Conservation (phyloP, 2,329 filamentous ascomycete species). For the Cryphonectria japonica region DNA sequence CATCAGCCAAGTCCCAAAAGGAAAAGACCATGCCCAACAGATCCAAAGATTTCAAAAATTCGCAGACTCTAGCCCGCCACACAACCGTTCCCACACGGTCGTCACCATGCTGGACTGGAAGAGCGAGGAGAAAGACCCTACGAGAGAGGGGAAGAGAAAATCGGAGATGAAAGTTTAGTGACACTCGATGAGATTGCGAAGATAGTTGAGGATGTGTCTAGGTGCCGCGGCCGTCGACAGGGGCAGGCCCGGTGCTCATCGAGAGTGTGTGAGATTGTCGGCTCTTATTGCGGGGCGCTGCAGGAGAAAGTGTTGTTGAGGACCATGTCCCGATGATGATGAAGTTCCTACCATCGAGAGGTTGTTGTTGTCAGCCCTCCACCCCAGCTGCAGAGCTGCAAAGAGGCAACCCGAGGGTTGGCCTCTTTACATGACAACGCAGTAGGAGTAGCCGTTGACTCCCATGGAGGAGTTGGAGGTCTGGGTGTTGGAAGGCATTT, state of each 20-base stretch:
- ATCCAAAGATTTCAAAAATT: constrained; percentile 4
- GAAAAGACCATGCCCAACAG: constrained; percentile 18
- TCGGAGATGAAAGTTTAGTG: background rate
- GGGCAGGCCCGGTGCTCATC: constrained; percentile 9
- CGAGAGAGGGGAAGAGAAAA: background rate
- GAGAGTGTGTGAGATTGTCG: background rate
- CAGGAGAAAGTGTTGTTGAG: background rate
- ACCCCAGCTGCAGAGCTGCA: constrained; percentile 15
- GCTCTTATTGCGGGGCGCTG: constrained; percentile 4
- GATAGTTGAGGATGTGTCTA: too few species aligned
- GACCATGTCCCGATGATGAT: background rate
- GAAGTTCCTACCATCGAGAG: constrained; percentile 6
- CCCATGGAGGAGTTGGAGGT: constrained; percentile 36
- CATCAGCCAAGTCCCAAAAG: constrained; percentile 12
- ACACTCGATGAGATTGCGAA: background rate
- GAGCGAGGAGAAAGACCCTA: background rate
- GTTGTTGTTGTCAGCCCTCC: background rate
- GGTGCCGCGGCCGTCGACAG: constrained; percentile 9
- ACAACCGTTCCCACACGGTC: constrained; percentile 4
- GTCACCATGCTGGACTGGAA: constrained; percentile 8
- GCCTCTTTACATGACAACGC: constrained; percentile 40
- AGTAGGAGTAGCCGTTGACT: constrained; percentile 37
- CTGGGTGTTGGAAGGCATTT: constrained; percentile 39
- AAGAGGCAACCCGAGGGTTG: constrained; percentile 18
- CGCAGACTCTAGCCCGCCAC: background rate